Conservation (phyloP, 2,329 filamentous ascomycete species). For the Thelonectria blattea region DNA sequence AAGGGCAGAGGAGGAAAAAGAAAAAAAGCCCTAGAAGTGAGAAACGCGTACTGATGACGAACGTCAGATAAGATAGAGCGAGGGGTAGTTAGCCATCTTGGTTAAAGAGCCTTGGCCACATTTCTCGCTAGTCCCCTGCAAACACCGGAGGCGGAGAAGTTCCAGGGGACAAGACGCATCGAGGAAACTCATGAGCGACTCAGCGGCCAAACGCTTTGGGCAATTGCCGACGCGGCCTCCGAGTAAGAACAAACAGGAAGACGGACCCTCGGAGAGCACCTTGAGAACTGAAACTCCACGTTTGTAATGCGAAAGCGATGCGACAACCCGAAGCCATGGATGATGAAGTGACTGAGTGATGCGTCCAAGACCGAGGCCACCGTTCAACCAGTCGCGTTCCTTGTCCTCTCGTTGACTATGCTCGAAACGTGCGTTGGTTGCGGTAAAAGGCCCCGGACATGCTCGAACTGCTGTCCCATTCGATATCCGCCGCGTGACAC, state of each 20-base stretch:
- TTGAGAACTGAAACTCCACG: constrained; percentile 6
- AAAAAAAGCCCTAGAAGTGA: not conserved
- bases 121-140: not conserved
- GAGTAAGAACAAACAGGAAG: constrained; percentile 8
- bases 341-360: constrained; percentile 8
- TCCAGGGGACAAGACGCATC: not conserved
- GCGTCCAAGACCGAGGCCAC: constrained; percentile 2
- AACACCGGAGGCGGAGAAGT: not conserved
- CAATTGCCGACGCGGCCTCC: constrained; percentile 14
- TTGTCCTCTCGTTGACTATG: not conserved
- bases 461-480: constrained; percentile 10
- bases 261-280: constrained; percentile 1
- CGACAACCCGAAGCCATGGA: constrained; percentile 7
- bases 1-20: not conserved
- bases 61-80: constrained; percentile 12
- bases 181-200: not conserved
- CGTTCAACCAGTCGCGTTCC: constrained; percentile 3
- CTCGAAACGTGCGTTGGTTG: constrained; percentile 13
- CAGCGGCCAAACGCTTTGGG: constrained; percentile 11
- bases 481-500: constrained; percentile 24
- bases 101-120: not conserved
- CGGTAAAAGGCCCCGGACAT: constrained; percentile 10
- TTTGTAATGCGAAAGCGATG: constrained; percentile 10
- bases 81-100: constrained; percentile 1
- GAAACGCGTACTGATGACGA: constrained; percentile 14